Percentiles rank a stretch among this genome's conserved stretches.
These are phyloP conservation scores for Mycena epipterygia DNA, from an alignment of 768 basidiomycete genomes.

Conservation along the genomic window DNA sequence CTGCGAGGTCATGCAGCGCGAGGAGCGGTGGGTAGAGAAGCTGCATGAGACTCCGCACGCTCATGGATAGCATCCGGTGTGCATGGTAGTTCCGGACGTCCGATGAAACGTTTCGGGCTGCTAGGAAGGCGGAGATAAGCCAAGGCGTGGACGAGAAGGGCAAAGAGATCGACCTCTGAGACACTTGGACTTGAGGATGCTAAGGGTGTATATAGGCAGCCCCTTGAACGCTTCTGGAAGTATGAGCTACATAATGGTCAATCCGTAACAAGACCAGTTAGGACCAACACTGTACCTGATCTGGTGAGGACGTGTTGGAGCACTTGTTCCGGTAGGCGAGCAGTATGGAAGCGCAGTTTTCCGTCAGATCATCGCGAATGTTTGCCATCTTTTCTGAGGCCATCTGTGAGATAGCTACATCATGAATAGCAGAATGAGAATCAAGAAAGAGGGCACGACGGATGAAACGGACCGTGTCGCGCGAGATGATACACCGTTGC, in stretches of 20 bases:
- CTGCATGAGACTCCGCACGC: conserved; percentile 77
- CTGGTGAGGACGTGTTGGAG: conserved; percentile 79
- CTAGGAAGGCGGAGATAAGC: background rate
- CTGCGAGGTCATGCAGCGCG: conserved; percentile 88
- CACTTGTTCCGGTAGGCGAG: conserved; percentile 92
- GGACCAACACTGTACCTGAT: conserved; percentile 72
- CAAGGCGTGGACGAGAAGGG: background rate
- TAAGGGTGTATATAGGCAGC: conserved; percentile 85
- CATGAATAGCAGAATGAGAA: conserved; percentile 12
- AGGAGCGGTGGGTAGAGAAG: conserved; percentile 91
- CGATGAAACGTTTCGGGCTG: conserved; percentile 90
- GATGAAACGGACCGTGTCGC: conserved; percentile 76
- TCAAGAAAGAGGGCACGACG: background rate
- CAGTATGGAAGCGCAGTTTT: conserved; percentile 84
- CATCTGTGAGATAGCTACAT: conserved; percentile 79
- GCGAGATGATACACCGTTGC: conserved; percentile 79
- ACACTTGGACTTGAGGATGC: conserved; percentile 89
- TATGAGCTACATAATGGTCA: conserved; percentile 73
- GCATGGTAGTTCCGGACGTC: conserved; percentile 93
- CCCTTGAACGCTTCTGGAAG: conserved; percentile 94
- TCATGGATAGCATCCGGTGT: conserved; percentile 79
- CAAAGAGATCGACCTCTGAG: conserved; percentile 78
- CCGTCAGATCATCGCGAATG: conserved; percentile 89
- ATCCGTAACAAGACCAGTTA: conserved; percentile 10
- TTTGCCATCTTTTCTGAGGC: conserved; percentile 70